A percentile compares a stretch with the other conserved stretches of the same genome.
Conservation (phyloP, 2,329 filamentous ascomycete species). For the Didymella arachidicola region DNA sequence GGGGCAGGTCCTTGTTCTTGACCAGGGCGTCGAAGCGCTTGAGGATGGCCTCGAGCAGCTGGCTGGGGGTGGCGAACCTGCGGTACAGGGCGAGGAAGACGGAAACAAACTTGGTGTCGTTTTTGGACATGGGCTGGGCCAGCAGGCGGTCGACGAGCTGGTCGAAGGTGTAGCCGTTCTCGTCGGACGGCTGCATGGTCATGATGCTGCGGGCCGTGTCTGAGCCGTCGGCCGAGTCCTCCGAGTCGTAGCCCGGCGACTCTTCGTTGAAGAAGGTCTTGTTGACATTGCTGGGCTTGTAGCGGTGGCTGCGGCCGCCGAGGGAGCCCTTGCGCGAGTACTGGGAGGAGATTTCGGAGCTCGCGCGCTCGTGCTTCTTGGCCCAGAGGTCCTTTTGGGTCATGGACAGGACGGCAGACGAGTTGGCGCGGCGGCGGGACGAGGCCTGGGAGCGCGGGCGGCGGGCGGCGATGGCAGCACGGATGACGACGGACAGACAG, state of each 20-base stretch:
- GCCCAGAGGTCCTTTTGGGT: slow-evolving; percentile 50
- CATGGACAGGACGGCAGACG: slow-evolving; percentile 53
- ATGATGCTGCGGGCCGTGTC: slow-evolving; percentile 61
- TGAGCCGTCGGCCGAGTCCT: slow-evolving; percentile 71
- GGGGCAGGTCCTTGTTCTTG: slow-evolving; percentile 71
- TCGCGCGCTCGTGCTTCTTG: slow-evolving; percentile 56
- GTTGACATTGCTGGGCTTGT: slow-evolving; percentile 55
- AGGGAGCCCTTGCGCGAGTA: slow-evolving; percentile 38
- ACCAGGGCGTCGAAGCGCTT: slow-evolving; percentile 75
- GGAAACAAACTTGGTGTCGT: slow-evolving; percentile 86
- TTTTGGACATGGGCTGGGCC: slow-evolving; percentile 79
- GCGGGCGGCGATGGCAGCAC: slow-evolving; percentile 71
- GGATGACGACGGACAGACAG: slow-evolving; percentile 78
- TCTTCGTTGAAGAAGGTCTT: slow-evolving; percentile 73
- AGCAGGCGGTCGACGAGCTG: slow-evolving; percentile 82
- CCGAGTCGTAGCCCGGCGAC: slow-evolving; percentile 71
- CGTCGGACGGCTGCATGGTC: slow-evolving; percentile 59
- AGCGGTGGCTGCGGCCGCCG: slow-evolving; percentile 45
- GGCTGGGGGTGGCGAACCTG: slow-evolving; percentile 84
- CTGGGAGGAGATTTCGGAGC: slow-evolving; percentile 55
- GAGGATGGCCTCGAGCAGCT: slow-evolving; percentile 80
- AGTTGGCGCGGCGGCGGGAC: slow-evolving; percentile 54
- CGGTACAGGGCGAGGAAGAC: slow-evolving; percentile 93
- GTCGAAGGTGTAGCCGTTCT: slow-evolving; percentile 64
- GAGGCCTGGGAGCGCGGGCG: slow-evolving; percentile 57